Percentiles rank a stretch among this genome's conserved stretches.
Conservation (phyloP, 139 green algal genomes). For the Volvox reticuliferus region DNA sequence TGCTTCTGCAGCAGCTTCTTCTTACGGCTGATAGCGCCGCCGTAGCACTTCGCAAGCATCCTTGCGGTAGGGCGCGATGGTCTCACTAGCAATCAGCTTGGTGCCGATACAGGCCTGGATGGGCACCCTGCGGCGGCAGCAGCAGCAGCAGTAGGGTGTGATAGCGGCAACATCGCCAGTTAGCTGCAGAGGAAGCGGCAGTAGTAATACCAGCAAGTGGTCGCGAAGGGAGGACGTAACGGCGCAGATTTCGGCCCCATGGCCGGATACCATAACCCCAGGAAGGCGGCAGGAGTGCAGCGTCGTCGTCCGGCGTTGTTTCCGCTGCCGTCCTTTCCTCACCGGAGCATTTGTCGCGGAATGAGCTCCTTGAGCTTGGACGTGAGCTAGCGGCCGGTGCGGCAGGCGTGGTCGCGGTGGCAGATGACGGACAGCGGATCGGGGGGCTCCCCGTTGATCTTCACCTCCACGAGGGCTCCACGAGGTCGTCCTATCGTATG, state of each 20-base stretch:
- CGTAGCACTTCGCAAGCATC: constrained; percentile 99
- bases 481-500: constrained; percentile 85
- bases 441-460: constrained; percentile 90
- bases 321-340: not conserved
- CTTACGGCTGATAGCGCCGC: constrained; percentile 93
- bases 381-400: constrained; percentile 71
- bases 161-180: too few species aligned
- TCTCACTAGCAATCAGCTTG: constrained; percentile 85
- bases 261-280: too few species aligned
- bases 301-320: too few species aligned
- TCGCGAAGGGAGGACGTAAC: too few species aligned
- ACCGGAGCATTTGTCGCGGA: constrained; percentile 93
- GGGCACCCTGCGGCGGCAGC: constrained; percentile 67
- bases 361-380: constrained; percentile 96
- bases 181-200: too few species aligned
- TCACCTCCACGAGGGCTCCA: constrained; percentile 93
- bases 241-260: too few species aligned
- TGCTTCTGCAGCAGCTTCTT: constrained; percentile 99
- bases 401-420: constrained; percentile 86
- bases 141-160: too few species aligned
- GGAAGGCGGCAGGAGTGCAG: too few species aligned
- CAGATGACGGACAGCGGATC: constrained; percentile 92
- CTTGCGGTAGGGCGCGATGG: constrained; percentile 89
- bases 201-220: too few species aligned
- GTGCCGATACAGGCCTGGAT: constrained; percentile 92